Evolutionary conservation across 2,329 filamentous ascomycete genomes (phyloP).

Genomic region (Tolypocladium endophyticum): DNA sequence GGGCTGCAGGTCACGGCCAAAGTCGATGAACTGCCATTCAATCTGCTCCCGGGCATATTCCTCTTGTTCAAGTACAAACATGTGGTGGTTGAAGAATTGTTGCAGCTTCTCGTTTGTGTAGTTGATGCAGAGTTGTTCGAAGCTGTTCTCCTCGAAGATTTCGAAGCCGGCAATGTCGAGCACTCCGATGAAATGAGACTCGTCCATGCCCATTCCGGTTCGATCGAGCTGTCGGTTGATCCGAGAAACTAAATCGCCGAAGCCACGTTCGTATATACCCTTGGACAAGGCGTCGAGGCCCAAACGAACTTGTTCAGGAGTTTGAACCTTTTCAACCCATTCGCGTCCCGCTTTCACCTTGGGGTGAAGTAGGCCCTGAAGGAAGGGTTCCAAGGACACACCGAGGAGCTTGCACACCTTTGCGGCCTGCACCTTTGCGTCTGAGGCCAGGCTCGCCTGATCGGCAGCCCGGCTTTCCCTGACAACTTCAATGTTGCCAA

Average conservation of each 20-base stretch:
- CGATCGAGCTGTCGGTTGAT: conserved; percentile 90
- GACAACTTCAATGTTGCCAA: conserved; percentile 82
- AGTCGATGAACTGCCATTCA: conserved; percentile 99
- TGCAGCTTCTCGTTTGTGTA: conserved; percentile 99
- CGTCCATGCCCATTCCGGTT: conserved; percentile 72
- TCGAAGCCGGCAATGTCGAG: conserved; percentile 98
- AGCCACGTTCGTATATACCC: conserved; percentile 93
- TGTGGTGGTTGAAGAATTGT: conserved; percentile 99
- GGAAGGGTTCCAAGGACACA: conserved; percentile 73
- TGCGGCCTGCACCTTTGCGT: conserved; percentile 63
- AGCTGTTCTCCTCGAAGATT: conserved; percentile 97
- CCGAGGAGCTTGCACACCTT: conserved; percentile 78
- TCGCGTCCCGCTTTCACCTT: conserved; percentile 91
- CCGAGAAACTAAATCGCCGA: conserved; percentile 80
- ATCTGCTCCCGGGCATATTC: conserved; percentile 97
- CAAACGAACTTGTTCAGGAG: conserved; percentile 87
- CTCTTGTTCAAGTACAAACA: conserved; percentile 98
- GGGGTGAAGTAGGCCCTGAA: conserved; percentile 82
- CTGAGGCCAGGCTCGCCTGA: conserved; percentile 71
- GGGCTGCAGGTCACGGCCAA: conserved; percentile 90
- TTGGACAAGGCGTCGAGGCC: conserved; percentile 87
- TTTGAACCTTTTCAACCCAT: conserved; percentile 98
- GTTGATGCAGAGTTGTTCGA: conserved; percentile 98
- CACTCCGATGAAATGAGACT: conserved; percentile 93
- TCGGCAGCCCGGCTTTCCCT: conserved; percentile 88